Evolutionary conservation across 2,329 filamentous ascomycete genomes (phyloP).

Genomic region (Pseudogymnoascus sp.): DNA sequence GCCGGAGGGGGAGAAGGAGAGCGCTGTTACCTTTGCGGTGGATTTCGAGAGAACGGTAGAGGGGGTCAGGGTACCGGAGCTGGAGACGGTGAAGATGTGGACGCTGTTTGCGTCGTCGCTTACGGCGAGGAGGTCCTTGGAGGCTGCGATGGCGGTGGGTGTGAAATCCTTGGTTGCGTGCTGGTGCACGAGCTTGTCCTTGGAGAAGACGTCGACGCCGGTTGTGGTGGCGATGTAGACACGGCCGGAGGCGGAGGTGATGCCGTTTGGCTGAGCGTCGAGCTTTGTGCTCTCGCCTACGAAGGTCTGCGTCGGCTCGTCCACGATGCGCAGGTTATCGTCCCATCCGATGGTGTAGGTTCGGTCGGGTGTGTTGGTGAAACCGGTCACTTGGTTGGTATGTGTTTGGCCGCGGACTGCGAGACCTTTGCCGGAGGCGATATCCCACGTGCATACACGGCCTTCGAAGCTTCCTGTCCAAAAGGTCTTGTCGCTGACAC

Average conservation of each 20-base stretch:
- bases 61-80: slow-evolving; percentile 43
- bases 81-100: slow-evolving; percentile 58
- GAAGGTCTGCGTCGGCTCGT: slow-evolving; percentile 68
- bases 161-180: slow-evolving; percentile 52
- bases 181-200: slow-evolving; percentile 52
- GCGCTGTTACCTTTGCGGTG: slow-evolving; percentile 63
- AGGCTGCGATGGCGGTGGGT: slow-evolving; percentile 64
- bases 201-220: slow-evolving; percentile 51
- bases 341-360: slow-evolving; percentile 93
- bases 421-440: slow-evolving; percentile 58
- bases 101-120: slow-evolving; percentile 68
- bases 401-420: slow-evolving; percentile 73
- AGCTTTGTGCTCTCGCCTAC: slow-evolving; percentile 60
- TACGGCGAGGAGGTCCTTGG: slow-evolving; percentile 61
- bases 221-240: slow-evolving; percentile 45
- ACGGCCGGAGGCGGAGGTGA: slow-evolving; percentile 46
- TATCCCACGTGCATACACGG: slow-evolving; percentile 75
- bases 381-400: slow-evolving; percentile 75
- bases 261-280: slow-evolving; percentile 70
- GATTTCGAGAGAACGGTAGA: slow-evolving; percentile 50
- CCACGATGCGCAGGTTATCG: slow-evolving; percentile 74
- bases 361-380: slow-evolving; percentile 53
- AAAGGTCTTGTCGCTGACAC: slow-evolving; percentile 54
- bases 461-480: slow-evolving; percentile 93
- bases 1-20: slow-evolving; percentile 79